These are phyloP conservation scores for Hordeum pubiflorum DNA, from an alignment of 202 grass and related monocot genomes.

Conservation along the genomic window DNA sequence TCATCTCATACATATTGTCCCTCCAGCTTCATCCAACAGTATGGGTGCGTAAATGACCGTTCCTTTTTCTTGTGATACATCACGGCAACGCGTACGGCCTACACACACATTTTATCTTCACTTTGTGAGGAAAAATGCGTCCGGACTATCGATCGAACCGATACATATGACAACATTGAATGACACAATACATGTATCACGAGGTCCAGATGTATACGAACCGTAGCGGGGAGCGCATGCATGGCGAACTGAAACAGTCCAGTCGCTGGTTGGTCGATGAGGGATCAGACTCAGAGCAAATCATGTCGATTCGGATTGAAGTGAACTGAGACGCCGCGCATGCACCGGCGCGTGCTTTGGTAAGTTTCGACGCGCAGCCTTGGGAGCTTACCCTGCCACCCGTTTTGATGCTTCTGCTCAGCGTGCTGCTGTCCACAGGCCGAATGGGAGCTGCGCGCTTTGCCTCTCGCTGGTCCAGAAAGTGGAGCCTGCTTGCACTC, in stretches of 20 bases:
- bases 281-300: not conserved
- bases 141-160: no score
- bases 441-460: not conserved
- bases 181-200: no score
- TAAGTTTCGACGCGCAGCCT: constrained; percentile 33
- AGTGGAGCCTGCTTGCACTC: not conserved
- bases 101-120: no score
- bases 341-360: constrained; percentile 13
- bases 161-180: no score
- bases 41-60: no score
- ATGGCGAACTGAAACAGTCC: constrained; percentile 7
- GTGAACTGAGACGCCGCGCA: not conserved
- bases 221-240: not conserved
- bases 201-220: no score
- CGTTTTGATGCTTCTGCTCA: not conserved
- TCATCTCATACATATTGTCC: no score
- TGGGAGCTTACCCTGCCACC: not conserved
- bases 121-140: no score
- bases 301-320: not conserved
- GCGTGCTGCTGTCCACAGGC: not conserved
- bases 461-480: not conserved
- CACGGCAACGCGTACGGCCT: no score
- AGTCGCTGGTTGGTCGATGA: not conserved
- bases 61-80: no score
- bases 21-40: no score